Percentiles rank a stretch among this genome's conserved stretches.
These are phyloP conservation scores for Tirmania nivea DNA, from an alignment of 495 filamentous ascomycete species.

Conservation along the genomic window DNA sequence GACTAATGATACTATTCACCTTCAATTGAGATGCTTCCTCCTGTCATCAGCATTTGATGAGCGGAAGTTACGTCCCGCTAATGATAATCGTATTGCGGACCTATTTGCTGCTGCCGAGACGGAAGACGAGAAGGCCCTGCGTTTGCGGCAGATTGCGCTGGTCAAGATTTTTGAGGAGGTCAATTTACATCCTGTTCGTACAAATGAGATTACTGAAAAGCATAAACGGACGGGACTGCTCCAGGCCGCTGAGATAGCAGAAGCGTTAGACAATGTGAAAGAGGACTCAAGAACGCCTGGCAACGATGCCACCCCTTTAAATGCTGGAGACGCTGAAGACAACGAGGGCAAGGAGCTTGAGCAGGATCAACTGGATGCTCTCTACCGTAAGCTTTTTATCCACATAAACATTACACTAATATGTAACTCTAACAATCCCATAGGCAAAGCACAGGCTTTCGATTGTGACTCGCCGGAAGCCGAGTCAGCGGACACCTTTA, in stretches of 20 bases:
- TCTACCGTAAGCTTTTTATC: conserved; percentile 33
- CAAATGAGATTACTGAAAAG: conserved; percentile 53
- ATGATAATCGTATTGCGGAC: conserved; percentile 49
- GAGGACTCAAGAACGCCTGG: background rate
- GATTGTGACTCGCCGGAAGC: conserved; percentile 80
- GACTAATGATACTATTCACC: conserved; percentile 78
- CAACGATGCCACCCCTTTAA: background rate
- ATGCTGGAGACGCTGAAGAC: conserved; percentile 31
- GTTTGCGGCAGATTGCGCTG: conserved; percentile 68
- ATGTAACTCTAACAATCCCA: conserved; percentile 3
- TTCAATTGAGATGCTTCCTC: conserved; percentile 66
- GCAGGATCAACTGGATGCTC: conserved; percentile 78
- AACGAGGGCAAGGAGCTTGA: conserved; percentile 67
- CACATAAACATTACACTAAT: background rate
- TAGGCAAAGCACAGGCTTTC: conserved; percentile 82
- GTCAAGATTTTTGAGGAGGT: conserved; percentile 81
- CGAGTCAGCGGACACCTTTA: conserved; percentile 60
- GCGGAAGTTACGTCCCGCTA: conserved; percentile 30
- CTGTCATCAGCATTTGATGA: conserved; percentile 47
- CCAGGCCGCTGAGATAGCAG: conserved; percentile 64
- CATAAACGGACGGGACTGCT: conserved; percentile 64
- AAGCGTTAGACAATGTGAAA: conserved; percentile 39
- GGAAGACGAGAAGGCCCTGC: conserved; percentile 58
- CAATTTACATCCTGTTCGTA: conserved; percentile 49
- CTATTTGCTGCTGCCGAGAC: conserved; percentile 60